A percentile compares a stretch with the other conserved stretches of the same genome.
phyloP scores from a whole-genome alignment of 768 basidiomycete species.

The Solioccasus polychromus region DNA sequence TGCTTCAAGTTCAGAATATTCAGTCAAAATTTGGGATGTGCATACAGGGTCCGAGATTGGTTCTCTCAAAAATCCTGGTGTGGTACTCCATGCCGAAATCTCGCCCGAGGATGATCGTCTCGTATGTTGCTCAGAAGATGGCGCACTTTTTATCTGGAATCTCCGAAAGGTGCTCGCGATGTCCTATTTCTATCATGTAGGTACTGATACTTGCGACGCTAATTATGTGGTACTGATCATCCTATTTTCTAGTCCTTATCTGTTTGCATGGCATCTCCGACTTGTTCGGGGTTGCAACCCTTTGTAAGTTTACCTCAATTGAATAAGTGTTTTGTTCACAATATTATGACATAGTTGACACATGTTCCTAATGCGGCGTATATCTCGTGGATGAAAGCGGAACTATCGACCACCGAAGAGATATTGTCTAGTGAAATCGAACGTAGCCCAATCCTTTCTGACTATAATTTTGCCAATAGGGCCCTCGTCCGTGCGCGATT shows the following conservation, averaged over 20 bases:
- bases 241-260: slow-evolving; percentile 7
- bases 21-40: slow-evolving; percentile 18
- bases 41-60: slow-evolving; percentile 3
- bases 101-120: slow-evolving; percentile 15
- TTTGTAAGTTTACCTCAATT: slow-evolving; percentile 5
- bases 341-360: slow-evolving; percentile 7
- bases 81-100: slow-evolving; percentile 11
- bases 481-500: slow-evolving; percentile 12
- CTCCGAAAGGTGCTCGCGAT: slow-evolving; percentile 7
- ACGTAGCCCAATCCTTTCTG: neutral
- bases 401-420: slow-evolving; percentile 9
- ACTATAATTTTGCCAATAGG: slow-evolving; percentile 11
- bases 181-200: slow-evolving; percentile 11
- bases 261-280: neutral
- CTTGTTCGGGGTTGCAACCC: neutral
- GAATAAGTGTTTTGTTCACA: too few relatives aligned
- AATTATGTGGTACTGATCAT: neutral
- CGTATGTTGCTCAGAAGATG: slow-evolving; percentile 5
- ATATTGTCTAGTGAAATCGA: slow-evolving; percentile 15
- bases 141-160: slow-evolving; percentile 14
- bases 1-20: slow-evolving; percentile 14
- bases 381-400: slow-evolving; percentile 5
- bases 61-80: slow-evolving; percentile 7
- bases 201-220: neutral
- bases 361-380: slow-evolving; percentile 10